phyloP scores from a whole-genome alignment of 2,329 filamentous ascomycete genomes.

The Xylariaceae sp. region DNA sequence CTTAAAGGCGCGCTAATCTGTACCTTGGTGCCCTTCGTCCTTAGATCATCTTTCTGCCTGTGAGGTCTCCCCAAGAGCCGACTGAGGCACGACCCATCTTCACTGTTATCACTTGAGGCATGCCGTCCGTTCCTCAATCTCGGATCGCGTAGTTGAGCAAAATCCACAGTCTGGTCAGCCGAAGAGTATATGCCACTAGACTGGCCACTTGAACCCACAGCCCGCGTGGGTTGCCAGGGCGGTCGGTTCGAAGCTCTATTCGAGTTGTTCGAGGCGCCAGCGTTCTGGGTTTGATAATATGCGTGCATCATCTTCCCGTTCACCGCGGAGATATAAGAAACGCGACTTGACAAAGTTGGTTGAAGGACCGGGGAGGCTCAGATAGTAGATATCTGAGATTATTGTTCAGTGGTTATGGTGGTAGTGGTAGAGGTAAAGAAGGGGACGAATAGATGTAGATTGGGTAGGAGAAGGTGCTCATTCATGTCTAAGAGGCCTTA shows the following conservation, averaged over 20 bases:
- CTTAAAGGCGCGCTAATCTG: not conserved
- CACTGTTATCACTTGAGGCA: not conserved
- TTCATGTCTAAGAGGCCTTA: too few species aligned
- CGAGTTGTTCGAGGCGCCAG: not conserved
- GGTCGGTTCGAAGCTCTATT: conserved; percentile 3
- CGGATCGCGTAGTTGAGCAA: conserved; percentile 1
- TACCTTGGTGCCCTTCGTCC: not conserved
- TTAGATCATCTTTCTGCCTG: conserved; percentile 1
- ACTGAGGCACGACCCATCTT: not conserved
- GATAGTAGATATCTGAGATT: too few species aligned
- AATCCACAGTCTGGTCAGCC: conserved; percentile 4
- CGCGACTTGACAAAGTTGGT: too few species aligned
- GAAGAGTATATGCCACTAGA: not conserved
- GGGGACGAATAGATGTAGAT: too few species aligned
- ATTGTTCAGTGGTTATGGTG: too few species aligned
- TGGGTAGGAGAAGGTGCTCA: too few species aligned
- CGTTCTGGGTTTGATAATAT: too few species aligned
- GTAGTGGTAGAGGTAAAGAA: too few species aligned
- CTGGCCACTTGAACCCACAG: conserved; percentile 2
- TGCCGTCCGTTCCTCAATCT: not conserved
- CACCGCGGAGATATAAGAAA: too few species aligned
- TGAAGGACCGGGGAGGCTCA: too few species aligned
- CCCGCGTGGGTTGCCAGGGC: too few species aligned
- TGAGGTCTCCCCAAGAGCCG: not conserved
- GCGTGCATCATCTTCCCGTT: too few species aligned